Base-by-base conservation (phyloP, 257 asterid species). In the Gardenia jasminoides region DNA sequence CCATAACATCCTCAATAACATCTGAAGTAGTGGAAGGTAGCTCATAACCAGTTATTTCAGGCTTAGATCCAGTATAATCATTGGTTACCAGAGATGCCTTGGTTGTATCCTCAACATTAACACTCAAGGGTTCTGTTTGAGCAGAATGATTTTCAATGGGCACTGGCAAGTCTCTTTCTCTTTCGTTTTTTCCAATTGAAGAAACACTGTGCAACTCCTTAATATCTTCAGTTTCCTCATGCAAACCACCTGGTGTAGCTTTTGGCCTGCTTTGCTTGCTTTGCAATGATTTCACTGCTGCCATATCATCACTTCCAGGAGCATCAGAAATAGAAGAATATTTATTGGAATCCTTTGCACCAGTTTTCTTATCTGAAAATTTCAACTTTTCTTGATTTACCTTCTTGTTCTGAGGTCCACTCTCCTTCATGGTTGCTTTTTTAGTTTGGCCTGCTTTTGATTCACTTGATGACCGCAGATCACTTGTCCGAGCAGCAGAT, bases 401-500 rank as follows among this genome's bases (percentile, higher is more conserved):
- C 54, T 72, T 85, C 78, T 80, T 83, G 44, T 83, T 80, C 50
- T 64, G 84, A 74, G 84, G 79, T 82, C 81, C 85, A 81, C 70
- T 39, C 36, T 76, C 91, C 76, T 80, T 87, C 54, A 84, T 41
- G 52, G 74, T 67, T 76, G 87, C 67, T 83, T 84, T 91, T 52
- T 67, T 84, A 78, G 58, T 87, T 78, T 80, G 89, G 48, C 56
- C 79, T 20, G 58, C 76, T 82, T 84, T 91, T 43, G 88, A 44
- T 47, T 88, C 91, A 19, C 80, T 68, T 20, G 93, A 73, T 44
- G 79, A 58, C 54, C 54, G 81, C 80, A 79, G 72, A 79, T 76
- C 83, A n/a, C 83, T 80, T 30, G 90, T 71, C n/a, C 93, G 86
- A 58, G 94, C 82, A 86, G 93, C 85, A 17, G 97, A 86, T 43